Base-by-base conservation (phyloP, 2,329 filamentous ascomycete genomes). In the Cadophora malorum region DNA sequence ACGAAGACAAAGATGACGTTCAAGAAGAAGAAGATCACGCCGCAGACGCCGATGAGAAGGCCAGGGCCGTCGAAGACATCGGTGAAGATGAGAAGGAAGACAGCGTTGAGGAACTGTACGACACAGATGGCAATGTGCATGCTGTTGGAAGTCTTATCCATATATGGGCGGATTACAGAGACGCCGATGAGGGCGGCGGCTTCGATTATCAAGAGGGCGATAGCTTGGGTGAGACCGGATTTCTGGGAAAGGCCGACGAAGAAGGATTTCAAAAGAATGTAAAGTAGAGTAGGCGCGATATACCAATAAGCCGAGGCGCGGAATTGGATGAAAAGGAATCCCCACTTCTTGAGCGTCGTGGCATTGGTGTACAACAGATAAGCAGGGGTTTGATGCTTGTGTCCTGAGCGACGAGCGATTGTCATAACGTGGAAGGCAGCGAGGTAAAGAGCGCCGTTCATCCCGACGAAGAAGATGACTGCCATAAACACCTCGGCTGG, bases 91-190 rank as follows among this genome's bases (percentile, higher is more conserved):
- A 98, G 84, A 50, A 97, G 83, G 83, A 97, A 96, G 79, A 97
- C 90, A 66, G 91, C 87, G 80, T 96, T 97, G 76, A 97, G 79
- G 80, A 97, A 97, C 84, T 97, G 97, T 80, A 97, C 85, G 56
- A 88, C 91, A 70, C 90, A 91, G 75, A 97, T 97, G 69, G 93
- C 88, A 76, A 98, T 97, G 82, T 97, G 97, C 86, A 97, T 97
- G 59, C 90, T 90, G 80, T 97, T 98, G 69, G 93, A 97, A 82
- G 94, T 95, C 88, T 97, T 97, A 84, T 97, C 95, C 95, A 98
- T 98, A 91, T 93, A 98, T 23, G 95, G 95, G 67, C 93, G 90
- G 73, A 97, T 82, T 64, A 97, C 90, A 67, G 89, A 91, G 66
- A 93, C 89, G 21, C 82, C 89, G 74, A 97, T 91, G 66, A 98